Base-by-base conservation (phyloP, 2,329 filamentous ascomycete genomes). In the Aspergillus sclerotialis region DNA sequence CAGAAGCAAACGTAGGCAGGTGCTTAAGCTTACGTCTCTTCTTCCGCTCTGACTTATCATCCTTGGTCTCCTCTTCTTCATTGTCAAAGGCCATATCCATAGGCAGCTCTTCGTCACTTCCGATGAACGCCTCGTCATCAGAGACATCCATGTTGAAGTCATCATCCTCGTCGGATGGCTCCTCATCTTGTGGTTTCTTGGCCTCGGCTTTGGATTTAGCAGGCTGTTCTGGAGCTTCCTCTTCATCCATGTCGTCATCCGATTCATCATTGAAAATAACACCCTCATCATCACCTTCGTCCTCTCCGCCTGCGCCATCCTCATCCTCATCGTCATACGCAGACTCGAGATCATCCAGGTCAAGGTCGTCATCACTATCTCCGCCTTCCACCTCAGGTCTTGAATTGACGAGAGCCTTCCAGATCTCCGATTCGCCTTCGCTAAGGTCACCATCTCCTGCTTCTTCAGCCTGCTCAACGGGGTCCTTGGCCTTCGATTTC, bases 1-100 rank as follows among this genome's bases (percentile, higher is more conserved):
- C 83, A 19, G 86, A 93, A 13, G 93, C 92, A 68, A 98, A 98
- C 23, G 80, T 93, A 5, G 92, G 92, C 48, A 98, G 69, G 44
- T 79, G 78, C 74, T 88, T 94, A 61, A 96, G 71, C 68, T 86
- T 86, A 73, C 82, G 87, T 67, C 76, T 81, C 67, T 84, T 85
- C 57, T 77, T 73, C 46, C 61, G 60, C 11, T 58, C 59, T 14
- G 67, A 63, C 37, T 62, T 55, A 38, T 61, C 39, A 38, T 63
- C 56, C 25, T 62, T 55, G 30, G 67, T 67, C 27, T 56, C 46
- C 9, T 63, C 38, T 23, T 67, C 69, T 33, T 63, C 63, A n/a
- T n/a, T n/a, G 25, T 49, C 58, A 21, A 67, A 47, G 14, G 70
- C 66, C 32, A 73, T 46, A 33, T 72, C 69, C 13, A 66, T 65